Percentiles rank a stretch among this genome's conserved stretches.
phyloP scores from a whole-genome alignment of 257 asterid species.

The Ehretia macrophylla region DNA sequence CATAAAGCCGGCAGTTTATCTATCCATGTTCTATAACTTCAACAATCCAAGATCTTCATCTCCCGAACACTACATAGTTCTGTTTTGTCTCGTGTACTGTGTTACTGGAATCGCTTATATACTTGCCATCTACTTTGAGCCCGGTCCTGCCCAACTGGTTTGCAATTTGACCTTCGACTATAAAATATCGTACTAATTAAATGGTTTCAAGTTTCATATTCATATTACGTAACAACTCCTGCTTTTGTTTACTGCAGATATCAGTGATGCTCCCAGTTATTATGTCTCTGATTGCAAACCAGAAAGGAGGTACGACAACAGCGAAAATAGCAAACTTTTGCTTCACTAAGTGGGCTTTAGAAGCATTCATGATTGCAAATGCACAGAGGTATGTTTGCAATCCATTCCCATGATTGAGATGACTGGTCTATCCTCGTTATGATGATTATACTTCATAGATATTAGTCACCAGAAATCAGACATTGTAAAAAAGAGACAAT shows the following conservation, averaged over 20 bases:
- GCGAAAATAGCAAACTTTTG: conserved; percentile 46
- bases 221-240: not conserved
- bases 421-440: too few species aligned
- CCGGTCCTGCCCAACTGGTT: conserved; percentile 93
- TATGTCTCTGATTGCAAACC: conserved; percentile 84
- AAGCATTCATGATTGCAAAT: conserved; percentile 82
- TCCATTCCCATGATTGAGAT: too few species aligned
- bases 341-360: conserved; percentile 88
- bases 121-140: conserved; percentile 85
- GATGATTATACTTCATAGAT: too few species aligned
- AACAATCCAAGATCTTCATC: conserved; percentile 89
- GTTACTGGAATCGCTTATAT: conserved; percentile 93
- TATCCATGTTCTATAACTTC: conserved; percentile 97
- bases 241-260: conserved; percentile 48
- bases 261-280: conserved; percentile 90
- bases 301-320: conserved; percentile 40
- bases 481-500: too few species aligned
- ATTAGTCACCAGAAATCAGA: too few species aligned
- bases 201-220: not conserved
- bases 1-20: conserved; percentile 83
- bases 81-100: conserved; percentile 83
- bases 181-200: not conserved
- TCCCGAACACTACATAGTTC: conserved; percentile 65
- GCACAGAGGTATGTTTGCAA: conserved; percentile 51
- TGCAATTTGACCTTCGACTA: conserved; percentile 17